phyloP scores from a whole-genome alignment of 441 rosid species.

The Adansonia madagascariensis region DNA sequence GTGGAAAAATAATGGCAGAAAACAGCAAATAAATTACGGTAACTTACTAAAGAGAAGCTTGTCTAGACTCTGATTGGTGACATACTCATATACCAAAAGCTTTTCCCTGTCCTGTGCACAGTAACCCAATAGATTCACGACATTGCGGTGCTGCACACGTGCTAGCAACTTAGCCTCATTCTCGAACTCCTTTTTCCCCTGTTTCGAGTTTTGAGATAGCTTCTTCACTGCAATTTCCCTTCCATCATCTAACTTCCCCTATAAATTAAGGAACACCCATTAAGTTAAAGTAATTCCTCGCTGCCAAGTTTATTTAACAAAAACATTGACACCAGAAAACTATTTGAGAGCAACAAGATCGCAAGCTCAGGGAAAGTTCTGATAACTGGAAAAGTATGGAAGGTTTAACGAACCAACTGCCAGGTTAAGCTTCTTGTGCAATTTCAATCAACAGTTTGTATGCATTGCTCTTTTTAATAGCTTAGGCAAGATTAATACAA shows the following conservation, averaged over 20 bases:
- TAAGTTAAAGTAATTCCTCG: constrained; percentile 6
- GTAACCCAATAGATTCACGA: constrained; percentile 88
- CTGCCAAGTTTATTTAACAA: not conserved
- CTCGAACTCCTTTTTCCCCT: constrained; percentile 75
- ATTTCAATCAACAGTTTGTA: not conserved
- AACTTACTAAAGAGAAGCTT: constrained; percentile 90
- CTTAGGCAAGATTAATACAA: not conserved
- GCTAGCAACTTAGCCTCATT: constrained; percentile 88
- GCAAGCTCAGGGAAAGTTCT: not conserved
- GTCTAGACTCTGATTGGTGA: constrained; percentile 84
- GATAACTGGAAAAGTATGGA: not conserved
- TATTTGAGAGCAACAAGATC: not conserved
- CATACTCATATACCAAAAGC: constrained; percentile 86
- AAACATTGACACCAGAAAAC: constrained; percentile 5
- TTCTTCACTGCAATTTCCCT: constrained; percentile 93
- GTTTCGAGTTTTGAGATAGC: constrained; percentile 68
- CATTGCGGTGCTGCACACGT: constrained; percentile 90
- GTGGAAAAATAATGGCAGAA: not conserved
- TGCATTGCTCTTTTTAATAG: not conserved
- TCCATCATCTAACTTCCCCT: constrained; percentile 82
- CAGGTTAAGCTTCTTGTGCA: not conserved
- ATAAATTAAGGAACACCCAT: constrained; percentile 27
- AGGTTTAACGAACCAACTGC: not conserved
- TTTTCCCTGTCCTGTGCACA: constrained; percentile 76
- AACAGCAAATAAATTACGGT: not conserved